Base-by-base conservation (phyloP, 192 early-diverging fungal genomes). In the Kickxella alabastrina region DNA sequence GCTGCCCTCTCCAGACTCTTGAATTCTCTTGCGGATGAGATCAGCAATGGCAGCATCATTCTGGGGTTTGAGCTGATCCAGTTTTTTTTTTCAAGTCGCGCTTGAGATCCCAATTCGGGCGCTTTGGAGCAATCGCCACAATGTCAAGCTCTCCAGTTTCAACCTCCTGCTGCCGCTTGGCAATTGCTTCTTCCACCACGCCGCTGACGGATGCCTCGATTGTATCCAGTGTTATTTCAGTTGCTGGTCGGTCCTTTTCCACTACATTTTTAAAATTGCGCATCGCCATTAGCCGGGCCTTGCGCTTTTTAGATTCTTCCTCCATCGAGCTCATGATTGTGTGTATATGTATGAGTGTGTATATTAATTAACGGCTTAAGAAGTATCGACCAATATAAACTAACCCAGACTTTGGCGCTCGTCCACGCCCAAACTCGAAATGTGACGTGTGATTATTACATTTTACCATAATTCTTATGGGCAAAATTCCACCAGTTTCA, bases 101-200 rank as follows among this genome's bases (percentile, higher is more conserved):
- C 55, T 90, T 91, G 43, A 96, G 59, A 65, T 96, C 93, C 88
- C 88, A 93, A 57, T 96, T 91, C 3, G 92, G 81, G 26, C 88
- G 89, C 53, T 82, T 84, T 5, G 93, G 91, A 13, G 92, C 93
- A 15, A 96, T 60, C 19, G 88, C 82, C 31, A 79, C 76, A 10
- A 95, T 75, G 61, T 93, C 91, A 79, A 62, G 18, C 27, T 62
- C 52, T n/a, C 15, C 14, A 27, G 21, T 38, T 18, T 44, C 52
- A 6, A 35, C 32, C 1, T 15, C 37, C n/a, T 52, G 37, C 15
- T 49, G 45, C 21, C 32, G 55, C 23, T 38, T 42, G 7, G 43
- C 41, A n/a, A 76, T 36, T 3, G 59, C 39, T 6, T 26, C 18
- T 13, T 65, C 65, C 1, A 62, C 43, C 19, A 65, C 17, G 15